Evolutionary conservation across 768 basidiomycete genomes (phyloP).

Genomic region (Strobilomyces dryophilus): DNA sequence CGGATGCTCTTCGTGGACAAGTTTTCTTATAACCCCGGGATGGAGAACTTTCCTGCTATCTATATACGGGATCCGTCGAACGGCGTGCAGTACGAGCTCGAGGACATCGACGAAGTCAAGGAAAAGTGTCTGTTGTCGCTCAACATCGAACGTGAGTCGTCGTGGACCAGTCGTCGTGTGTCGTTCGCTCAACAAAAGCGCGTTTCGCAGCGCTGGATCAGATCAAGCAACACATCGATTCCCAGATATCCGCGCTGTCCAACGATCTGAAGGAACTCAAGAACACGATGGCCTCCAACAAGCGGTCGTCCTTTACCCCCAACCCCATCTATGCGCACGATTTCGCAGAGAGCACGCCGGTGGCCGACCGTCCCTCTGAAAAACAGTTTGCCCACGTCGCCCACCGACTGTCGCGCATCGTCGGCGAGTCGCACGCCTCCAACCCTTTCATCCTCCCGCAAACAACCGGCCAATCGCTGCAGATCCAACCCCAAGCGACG

Average conservation of each 20-base stretch:
- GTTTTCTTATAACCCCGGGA: constrained; percentile 90
- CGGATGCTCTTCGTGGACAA: constrained; percentile 90
- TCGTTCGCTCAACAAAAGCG: constrained; percentile 4
- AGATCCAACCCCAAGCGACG: constrained; percentile 60
- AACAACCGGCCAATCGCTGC: constrained; percentile 62
- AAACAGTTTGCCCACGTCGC: constrained; percentile 71
- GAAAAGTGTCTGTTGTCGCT: constrained; percentile 85
- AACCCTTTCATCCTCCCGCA: constrained; percentile 49
- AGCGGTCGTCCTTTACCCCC: constrained; percentile 47
- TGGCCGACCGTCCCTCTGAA: constrained; percentile 65
- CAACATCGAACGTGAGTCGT: constrained; percentile 90
- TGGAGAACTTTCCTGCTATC: constrained; percentile 92
- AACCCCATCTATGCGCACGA: constrained; percentile 50
- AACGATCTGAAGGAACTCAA: constrained; percentile 91
- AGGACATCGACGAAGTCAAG: constrained; percentile 90
- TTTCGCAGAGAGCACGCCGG: constrained; percentile 63
- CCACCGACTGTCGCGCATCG: constrained; percentile 67
- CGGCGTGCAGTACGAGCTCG: constrained; percentile 93
- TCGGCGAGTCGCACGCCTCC: constrained; percentile 40
- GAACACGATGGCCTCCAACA: constrained; percentile 51
- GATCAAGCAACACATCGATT: constrained; percentile 96
- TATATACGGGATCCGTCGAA: constrained; percentile 91
- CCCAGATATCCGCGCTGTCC: constrained; percentile 79
- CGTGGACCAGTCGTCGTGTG: background rate
- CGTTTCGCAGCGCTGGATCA: constrained; percentile 80